These are phyloP conservation scores for Citrus glauca DNA, from an alignment of 345 rosid species.

Conservation along the genomic window DNA sequence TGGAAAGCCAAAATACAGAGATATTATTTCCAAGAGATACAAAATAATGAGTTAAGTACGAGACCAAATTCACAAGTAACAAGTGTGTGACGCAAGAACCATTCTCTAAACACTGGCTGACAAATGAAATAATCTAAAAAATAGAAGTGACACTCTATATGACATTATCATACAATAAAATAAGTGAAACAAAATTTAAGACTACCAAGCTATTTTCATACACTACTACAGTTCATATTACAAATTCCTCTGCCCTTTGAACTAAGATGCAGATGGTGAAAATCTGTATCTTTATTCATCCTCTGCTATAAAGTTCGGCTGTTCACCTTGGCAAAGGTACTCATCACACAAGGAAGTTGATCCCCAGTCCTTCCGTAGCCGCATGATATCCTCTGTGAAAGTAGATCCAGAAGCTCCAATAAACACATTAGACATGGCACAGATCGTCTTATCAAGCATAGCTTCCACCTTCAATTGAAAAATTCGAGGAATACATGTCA, in stretches of 20 bases:
- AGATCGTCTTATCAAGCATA: constrained; percentile 87
- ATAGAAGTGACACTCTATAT: neutral
- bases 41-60: neutral
- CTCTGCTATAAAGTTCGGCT: constrained; percentile 71
- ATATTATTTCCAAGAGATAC: neutral
- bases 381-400: constrained; percentile 81
- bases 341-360: constrained; percentile 76
- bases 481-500: neutral
- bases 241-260: neutral
- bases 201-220: constrained; percentile 7
- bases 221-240: constrained; percentile 19
- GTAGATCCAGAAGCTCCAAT: constrained; percentile 88
- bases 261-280: neutral
- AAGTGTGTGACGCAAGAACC: neutral
- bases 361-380: constrained; percentile 84
- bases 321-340: constrained; percentile 85
- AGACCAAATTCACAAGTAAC: neutral
- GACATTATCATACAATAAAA: neutral
- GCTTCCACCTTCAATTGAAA: constrained; percentile 74
- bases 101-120: neutral
- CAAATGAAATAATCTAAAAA: neutral
- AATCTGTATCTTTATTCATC: constrained; percentile 33
- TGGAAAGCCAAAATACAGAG: too few species aligned
- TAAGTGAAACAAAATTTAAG: neutral
- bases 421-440: constrained; percentile 77